Percentiles rank a stretch among this genome's conserved stretches.
Conservation (phyloP, 768 basidiomycete species). For the Stropharia rugosoannulata region DNA sequence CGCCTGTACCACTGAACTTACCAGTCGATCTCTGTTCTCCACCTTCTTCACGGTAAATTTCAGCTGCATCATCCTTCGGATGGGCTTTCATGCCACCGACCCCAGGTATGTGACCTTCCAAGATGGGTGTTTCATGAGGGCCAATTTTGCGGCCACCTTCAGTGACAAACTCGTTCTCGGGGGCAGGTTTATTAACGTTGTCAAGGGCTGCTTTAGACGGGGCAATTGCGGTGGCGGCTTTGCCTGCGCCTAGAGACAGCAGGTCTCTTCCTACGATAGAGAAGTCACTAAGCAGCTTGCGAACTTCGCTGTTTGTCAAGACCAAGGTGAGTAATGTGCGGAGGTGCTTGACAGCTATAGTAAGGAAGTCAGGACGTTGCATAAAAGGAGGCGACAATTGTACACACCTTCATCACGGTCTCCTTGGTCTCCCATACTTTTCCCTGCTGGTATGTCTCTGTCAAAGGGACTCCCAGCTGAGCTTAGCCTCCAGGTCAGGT, state of each 20-base stretch:
- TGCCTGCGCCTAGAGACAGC: conserved; percentile 69
- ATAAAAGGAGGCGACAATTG: conserved; percentile 4
- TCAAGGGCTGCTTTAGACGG: conserved; percentile 63
- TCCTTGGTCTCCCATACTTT: conserved; percentile 49
- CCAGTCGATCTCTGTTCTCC: conserved; percentile 28
- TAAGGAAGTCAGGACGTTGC: background rate
- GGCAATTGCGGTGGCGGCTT: conserved; percentile 66
- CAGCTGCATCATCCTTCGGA: conserved; percentile 46
- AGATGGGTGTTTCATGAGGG: conserved; percentile 31
- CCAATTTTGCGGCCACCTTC: conserved; percentile 35
- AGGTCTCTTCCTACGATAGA: conserved; percentile 80
- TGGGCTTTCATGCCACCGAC: conserved; percentile 38
- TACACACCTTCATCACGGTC: conserved; percentile 63
- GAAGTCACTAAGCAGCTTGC: conserved; percentile 84
- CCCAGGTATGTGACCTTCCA: conserved; percentile 31
- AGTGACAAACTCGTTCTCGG: conserved; percentile 64
- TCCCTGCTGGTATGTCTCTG: conserved; percentile 44
- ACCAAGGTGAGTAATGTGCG: conserved; percentile 86
- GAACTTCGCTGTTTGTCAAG: conserved; percentile 90
- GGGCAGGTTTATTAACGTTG: conserved; percentile 68
- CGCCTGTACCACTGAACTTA: conserved; percentile 18
- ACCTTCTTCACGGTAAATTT: conserved; percentile 24
- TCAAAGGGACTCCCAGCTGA: conserved; percentile 37
- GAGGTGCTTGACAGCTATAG: conserved; percentile 76
- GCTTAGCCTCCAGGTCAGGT: conserved; percentile 82